These are phyloP conservation scores for Fusarium sp. DNA, from an alignment of 2,329 filamentous ascomycete genomes.

Conservation along the genomic window DNA sequence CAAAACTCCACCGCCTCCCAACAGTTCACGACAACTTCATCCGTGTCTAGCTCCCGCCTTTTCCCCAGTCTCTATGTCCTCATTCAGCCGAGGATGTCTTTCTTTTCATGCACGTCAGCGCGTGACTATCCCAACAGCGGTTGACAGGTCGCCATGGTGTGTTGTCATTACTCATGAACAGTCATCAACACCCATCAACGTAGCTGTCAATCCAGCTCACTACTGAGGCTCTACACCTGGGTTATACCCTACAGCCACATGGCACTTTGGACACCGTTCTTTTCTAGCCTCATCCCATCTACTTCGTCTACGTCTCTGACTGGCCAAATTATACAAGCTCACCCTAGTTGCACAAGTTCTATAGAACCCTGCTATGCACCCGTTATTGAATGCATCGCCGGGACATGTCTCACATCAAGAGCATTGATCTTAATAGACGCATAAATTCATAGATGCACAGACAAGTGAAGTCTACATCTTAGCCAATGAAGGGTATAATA, in stretches of 20 bases:
- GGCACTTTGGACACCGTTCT: background rate
- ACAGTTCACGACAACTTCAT: constrained; percentile 38
- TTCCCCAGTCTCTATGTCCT: constrained; percentile 28
- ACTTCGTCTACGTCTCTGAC: constrained; percentile 14
- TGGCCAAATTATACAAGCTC: constrained; percentile 16
- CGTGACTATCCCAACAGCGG: constrained; percentile 13
- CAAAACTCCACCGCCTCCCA: constrained; percentile 33
- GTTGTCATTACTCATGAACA: constrained; percentile 2
- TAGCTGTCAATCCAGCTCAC: constrained; percentile 2
- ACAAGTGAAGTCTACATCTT: constrained; percentile 36
- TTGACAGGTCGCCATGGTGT: constrained; percentile 27
- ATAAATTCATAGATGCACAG: constrained; percentile 42
- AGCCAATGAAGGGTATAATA: constrained; percentile 45
- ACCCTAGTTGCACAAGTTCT: constrained; percentile 22
- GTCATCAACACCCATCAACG: background rate
- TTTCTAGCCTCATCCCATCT: background rate
- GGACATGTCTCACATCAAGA: constrained; percentile 14
- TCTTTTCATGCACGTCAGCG: constrained; percentile 42
- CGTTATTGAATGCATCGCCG: constrained; percentile 1
- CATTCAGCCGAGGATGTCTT: constrained; percentile 31
- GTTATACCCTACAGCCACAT: background rate
- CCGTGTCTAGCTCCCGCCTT: constrained; percentile 13
- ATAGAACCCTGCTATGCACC: constrained; percentile 27
- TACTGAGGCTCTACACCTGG: background rate
- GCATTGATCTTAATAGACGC: constrained; percentile 28